Evolutionary conservation across 2,329 filamentous ascomycete species (phyloP), one percentile per base, ranked within the genome.

Genomic region (Passalora sequoiae): DNA sequence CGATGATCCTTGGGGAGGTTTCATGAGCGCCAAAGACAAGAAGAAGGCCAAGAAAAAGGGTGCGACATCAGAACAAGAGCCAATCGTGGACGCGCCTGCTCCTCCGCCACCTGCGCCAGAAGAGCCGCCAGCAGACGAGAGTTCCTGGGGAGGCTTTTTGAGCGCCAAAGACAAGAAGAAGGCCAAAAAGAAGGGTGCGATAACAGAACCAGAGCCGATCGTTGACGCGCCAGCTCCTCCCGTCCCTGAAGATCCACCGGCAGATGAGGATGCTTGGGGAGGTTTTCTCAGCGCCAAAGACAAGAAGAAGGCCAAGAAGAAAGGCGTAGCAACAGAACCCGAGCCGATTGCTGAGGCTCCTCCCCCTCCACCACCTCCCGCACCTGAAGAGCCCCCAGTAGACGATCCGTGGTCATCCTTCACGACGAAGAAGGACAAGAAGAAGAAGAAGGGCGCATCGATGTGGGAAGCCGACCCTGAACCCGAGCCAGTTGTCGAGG

Each of bases 351-450:
- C 53, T 19, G 46, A 53, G 17, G 37, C 39, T 13, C 51, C 50
- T 15, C 53, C 51, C 9, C 52, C 57, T 9, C 52, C 56, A 4
- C 46, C 54, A n/a, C 45, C 49, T 21, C 46, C 54, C n/a, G n/a
- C n/a, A n/a, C 45, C 49, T 19, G 58, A 56, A 33, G 51, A 55
- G 42, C 30, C 45, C 16, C 51, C 50, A 38, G 33, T 39, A 7
- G 62, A 65, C 8, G 66, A 68, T 43, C 47, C 56, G 0, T 64
- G 60, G 60, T 53, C 42, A 46, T 57, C 44, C 42, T 62, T 61
- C 44, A 55, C 31, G 24, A 49, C 51, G 10, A 59, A 58, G 47
- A 69, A 71, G 50, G 69, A 70, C 45, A 69, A 72, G 3, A 69
- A 69, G 54, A 69, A 69, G 38, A 67, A 67, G 46, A 60, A 60